phyloP scores from a whole-genome alignment of 345 rosid species.

The Cardiospermum halicacabum region DNA sequence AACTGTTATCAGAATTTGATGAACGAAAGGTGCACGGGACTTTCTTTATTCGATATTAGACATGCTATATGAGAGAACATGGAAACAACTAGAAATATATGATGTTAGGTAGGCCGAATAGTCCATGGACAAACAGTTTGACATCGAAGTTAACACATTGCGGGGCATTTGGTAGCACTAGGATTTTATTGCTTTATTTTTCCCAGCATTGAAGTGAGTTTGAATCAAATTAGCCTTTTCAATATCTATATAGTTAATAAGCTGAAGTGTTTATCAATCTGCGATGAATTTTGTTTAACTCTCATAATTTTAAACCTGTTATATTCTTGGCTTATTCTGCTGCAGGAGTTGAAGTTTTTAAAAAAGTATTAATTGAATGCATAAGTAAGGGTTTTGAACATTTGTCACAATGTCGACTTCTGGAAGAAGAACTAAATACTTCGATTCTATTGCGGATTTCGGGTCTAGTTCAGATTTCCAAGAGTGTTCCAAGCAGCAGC shows the following conservation, averaged over 20 bases:
- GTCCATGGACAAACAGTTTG: not conserved
- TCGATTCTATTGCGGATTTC: slow-evolving; percentile 21
- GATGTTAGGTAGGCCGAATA: not conserved
- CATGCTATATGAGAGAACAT: not conserved
- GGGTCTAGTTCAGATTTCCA: slow-evolving; percentile 30
- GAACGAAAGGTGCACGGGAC: not conserved
- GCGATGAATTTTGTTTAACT: not conserved
- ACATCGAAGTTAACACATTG: too few species aligned
- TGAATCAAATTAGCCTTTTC: too few species aligned
- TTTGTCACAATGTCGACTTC: slow-evolving; percentile 19
- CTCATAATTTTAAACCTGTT: not conserved
- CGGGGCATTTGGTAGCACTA: too few species aligned
- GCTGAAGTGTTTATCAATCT: not conserved
- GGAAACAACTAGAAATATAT: not conserved
- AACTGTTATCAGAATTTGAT: too few species aligned
- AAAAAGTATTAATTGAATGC: too few species aligned
- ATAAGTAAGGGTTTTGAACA: slow-evolving; percentile 11
- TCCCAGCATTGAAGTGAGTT: not conserved
- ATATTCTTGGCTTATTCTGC: not conserved
- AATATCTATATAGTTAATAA: too few species aligned
- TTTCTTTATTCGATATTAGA: not conserved
- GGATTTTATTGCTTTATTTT: not conserved
- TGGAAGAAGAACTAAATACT: slow-evolving; percentile 16
- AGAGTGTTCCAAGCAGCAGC: slow-evolving; percentile 31
- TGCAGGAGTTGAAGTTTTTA: too few species aligned